Evolutionary conservation across 1,284 basidiomycete species (phyloP).

Genomic region (Marasmius tenuissimus): DNA sequence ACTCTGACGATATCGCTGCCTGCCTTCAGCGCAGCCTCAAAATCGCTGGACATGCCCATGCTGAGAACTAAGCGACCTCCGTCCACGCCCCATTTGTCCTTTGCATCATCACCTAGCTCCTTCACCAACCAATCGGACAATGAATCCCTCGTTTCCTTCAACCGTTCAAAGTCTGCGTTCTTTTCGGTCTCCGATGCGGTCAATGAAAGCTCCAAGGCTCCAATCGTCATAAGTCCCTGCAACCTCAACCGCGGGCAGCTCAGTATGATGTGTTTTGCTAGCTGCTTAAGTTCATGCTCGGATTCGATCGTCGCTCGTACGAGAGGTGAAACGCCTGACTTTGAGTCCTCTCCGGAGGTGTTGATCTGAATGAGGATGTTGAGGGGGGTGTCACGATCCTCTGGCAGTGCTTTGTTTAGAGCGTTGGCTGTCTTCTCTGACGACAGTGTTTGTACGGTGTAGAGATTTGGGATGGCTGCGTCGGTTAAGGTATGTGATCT

Average conservation of each 20-base stretch:
- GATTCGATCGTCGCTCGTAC: slow-evolving; percentile 22
- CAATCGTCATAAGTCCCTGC: slow-evolving; percentile 96
- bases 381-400: slow-evolving; percentile 51
- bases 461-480: slow-evolving; percentile 86
- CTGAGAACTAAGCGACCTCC: slow-evolving; percentile 73
- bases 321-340: slow-evolving; percentile 82
- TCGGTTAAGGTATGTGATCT: neutral
- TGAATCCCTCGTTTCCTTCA: slow-evolving; percentile 63
- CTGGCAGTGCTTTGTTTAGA: slow-evolving; percentile 76
- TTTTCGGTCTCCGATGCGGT: slow-evolving; percentile 53
- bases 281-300: slow-evolving; percentile 55
- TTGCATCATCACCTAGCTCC: slow-evolving; percentile 30
- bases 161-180: slow-evolving; percentile 83
- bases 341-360: slow-evolving; percentile 88
- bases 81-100: slow-evolving; percentile 48
- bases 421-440: slow-evolving; percentile 83
- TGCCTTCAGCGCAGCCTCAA: slow-evolving; percentile 80
- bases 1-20: slow-evolving; percentile 91
- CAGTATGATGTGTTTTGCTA: slow-evolving; percentile 74
- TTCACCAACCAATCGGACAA: slow-evolving; percentile 48
- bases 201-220: slow-evolving; percentile 75
- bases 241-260: slow-evolving; percentile 77
- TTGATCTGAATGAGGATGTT: slow-evolving; percentile 92
- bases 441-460: slow-evolving; percentile 89
- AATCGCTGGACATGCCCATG: slow-evolving; percentile 99